Evolutionary conservation across 345 rosid species (phyloP).

Genomic region (Arabis hirsuta): DNA sequence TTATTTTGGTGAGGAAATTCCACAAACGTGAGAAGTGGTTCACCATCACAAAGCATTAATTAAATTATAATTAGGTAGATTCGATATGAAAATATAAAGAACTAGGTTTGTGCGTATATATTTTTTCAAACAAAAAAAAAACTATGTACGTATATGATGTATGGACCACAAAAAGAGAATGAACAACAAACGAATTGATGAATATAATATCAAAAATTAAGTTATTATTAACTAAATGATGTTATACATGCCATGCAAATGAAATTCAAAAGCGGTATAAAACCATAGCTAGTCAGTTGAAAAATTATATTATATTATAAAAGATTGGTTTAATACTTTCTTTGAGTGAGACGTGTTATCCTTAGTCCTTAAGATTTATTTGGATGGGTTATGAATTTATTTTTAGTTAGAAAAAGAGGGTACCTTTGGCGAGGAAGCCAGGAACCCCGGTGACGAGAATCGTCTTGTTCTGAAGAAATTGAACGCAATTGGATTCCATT

Average conservation of each 20-base stretch:
- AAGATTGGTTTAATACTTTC: no score
- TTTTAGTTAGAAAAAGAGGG: no score
- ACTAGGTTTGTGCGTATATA: no score
- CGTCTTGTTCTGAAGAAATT: conserved; percentile 35
- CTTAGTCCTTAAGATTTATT: no score
- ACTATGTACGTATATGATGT: background rate
- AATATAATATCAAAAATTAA: background rate
- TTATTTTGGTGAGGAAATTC: background rate
- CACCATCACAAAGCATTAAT: background rate
- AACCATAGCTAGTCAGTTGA: conserved; percentile 2
- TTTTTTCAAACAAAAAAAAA: no score
- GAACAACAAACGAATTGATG: background rate
- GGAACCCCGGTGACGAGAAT: conserved; percentile 41
- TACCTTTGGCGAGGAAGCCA: conserved; percentile 46
- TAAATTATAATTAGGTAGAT: background rate
- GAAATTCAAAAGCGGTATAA: background rate
- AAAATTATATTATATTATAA: no score
- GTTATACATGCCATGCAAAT: conserved; percentile 5
- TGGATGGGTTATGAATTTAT: no score
- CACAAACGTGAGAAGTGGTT: background rate
- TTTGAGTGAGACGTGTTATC: no score
- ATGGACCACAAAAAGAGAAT: background rate
- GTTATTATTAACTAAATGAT: background rate
- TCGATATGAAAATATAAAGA: background rate
- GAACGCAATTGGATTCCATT: conserved; percentile 32